Percentiles rank a stretch among this genome's conserved stretches.
Evolutionary conservation across 441 rosid species (phyloP).

Genomic region (Populus hybrid): DNA sequence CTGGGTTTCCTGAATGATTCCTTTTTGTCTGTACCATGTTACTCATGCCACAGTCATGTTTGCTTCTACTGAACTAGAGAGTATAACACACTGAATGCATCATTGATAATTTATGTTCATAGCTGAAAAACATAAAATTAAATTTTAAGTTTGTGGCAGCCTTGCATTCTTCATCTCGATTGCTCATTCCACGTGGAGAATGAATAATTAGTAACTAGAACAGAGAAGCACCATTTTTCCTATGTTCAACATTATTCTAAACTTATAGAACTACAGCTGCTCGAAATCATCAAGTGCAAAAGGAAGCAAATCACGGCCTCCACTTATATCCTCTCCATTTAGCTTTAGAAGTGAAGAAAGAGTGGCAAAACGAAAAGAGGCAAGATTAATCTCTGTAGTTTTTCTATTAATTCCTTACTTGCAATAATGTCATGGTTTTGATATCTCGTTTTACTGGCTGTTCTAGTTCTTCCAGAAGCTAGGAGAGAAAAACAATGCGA

Average conservation of each 20-base stretch:
- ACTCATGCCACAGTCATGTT: neutral
- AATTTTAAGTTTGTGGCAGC: neutral
- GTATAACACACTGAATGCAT: neutral
- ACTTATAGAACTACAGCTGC: constrained; percentile 30
- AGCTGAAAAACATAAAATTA: neutral
- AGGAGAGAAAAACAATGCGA: constrained; percentile 52
- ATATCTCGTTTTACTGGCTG: constrained; percentile 17
- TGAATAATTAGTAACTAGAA: constrained; percentile 2
- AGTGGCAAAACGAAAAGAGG: constrained; percentile 85
- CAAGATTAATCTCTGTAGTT: constrained; percentile 23
- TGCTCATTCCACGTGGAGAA: neutral
- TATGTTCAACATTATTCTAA: constrained; percentile 14
- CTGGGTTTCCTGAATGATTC: constrained; percentile 5
- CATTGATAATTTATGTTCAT: neutral
- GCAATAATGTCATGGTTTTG: constrained; percentile 3
- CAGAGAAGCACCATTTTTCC: neutral
- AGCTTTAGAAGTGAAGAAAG: constrained; percentile 81
- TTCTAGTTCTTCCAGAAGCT: constrained; percentile 62
- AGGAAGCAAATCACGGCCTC: constrained; percentile 43
- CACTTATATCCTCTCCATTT: constrained; percentile 53
- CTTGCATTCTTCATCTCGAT: neutral
- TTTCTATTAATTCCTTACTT: constrained; percentile 13
- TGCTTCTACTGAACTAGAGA: neutral
- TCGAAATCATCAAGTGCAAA: constrained; percentile 38
- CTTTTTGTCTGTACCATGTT: neutral